phyloP scores from a whole-genome alignment of 2,329 filamentous ascomycete species.

The Talaromyces marneffei region DNA sequence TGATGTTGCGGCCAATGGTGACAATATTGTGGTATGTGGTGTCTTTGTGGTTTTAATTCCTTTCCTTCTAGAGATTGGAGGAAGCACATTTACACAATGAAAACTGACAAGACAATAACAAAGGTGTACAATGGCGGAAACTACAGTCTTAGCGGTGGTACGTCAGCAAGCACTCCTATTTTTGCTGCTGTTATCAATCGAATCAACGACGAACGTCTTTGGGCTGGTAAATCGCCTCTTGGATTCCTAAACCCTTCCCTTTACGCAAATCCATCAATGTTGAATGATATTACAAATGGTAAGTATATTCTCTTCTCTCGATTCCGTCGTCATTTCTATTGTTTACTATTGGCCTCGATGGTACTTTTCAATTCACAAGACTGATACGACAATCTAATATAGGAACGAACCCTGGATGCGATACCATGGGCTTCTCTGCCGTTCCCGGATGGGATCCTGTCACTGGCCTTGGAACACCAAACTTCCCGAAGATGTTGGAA shows the following conservation, averaged over 20 bases:
- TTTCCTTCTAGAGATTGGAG: neutral
- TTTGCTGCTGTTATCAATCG: conserved; percentile 12
- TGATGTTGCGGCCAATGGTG: conserved; percentile 12
- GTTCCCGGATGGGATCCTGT: conserved; percentile 28
- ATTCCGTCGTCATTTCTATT: neutral
- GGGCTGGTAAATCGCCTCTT: conserved; percentile 11
- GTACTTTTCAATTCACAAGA: neutral
- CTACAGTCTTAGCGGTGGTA: conserved; percentile 9
- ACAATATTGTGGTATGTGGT: conserved; percentile 12
- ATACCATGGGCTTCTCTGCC: conserved; percentile 7
- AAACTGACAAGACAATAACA: neutral
- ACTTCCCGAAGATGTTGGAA: conserved; percentile 13
- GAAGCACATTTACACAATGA: neutral
- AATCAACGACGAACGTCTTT: conserved; percentile 13
- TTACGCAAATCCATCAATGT: conserved; percentile 12
- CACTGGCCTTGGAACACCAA: conserved; percentile 29
- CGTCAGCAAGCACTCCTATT: conserved; percentile 13
- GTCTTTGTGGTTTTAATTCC: neutral
- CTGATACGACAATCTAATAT: neutral
- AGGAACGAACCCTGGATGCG: conserved; percentile 12
- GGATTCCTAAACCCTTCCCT: conserved; percentile 11
- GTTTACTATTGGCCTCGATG: neutral
- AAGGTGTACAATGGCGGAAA: conserved; percentile 9
- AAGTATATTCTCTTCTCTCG: neutral
- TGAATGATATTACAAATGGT: conserved; percentile 14